Evolutionary conservation across 2,329 filamentous ascomycete species (phyloP).

Genomic region (Sclerotinia glacialis): DNA sequence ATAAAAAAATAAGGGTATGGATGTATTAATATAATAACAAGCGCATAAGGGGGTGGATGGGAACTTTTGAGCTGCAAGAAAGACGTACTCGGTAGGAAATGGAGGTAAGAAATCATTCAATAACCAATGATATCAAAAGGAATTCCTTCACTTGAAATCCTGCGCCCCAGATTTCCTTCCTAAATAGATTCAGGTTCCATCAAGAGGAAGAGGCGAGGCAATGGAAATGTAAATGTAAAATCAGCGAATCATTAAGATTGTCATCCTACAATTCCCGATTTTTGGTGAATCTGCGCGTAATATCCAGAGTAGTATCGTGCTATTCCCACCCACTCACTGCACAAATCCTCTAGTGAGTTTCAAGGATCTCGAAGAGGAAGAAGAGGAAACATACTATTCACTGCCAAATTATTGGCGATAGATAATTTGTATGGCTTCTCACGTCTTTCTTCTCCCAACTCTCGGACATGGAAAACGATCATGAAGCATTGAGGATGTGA

Average conservation of each 20-base stretch:
- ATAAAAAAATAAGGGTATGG: too few species aligned
- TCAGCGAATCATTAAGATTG: neutral
- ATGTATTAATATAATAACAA: neutral
- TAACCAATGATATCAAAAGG: neutral
- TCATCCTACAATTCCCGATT: neutral
- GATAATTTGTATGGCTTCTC: constrained; percentile 3
- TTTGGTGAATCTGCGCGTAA: neutral
- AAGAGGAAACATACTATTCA: constrained; percentile 6
- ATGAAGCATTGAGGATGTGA: neutral
- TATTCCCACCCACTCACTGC: neutral
- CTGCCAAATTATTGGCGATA: neutral
- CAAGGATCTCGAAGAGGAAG: neutral
- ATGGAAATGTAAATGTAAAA: neutral
- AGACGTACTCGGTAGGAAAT: neutral
- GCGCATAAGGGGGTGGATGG: neutral
- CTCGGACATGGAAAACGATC: neutral
- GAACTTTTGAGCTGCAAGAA: neutral
- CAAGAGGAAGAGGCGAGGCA: constrained; percentile 8
- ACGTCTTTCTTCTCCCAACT: neutral
- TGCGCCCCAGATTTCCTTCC: constrained; percentile 4
- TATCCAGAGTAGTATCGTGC: neutral
- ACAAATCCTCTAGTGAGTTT: neutral
- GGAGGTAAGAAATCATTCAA: too few species aligned
- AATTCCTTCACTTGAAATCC: constrained; percentile 9
- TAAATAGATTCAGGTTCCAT: neutral